phyloP scores from a whole-genome alignment of 2,329 filamentous ascomycete genomes.

The Sclerotinia trifoliorum region DNA sequence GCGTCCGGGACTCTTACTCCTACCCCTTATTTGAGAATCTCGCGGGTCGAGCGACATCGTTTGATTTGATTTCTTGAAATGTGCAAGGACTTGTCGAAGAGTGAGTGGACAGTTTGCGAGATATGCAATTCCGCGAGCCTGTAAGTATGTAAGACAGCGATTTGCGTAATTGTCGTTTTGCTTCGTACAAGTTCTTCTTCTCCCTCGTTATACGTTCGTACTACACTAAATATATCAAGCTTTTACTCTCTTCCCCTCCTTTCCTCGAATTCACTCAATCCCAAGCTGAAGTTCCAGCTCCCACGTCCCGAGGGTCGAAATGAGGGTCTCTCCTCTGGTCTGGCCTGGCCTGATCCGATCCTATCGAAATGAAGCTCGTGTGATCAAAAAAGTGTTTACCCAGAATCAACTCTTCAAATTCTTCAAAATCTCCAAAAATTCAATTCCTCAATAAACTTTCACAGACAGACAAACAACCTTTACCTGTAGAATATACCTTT shows the following conservation, averaged over 20 bases:
- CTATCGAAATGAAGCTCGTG: neutral
- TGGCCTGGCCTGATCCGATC: neutral
- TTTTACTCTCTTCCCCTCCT: neutral
- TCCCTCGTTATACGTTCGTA: neutral
- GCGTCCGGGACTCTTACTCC: conserved; percentile 37
- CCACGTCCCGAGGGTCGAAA: neutral
- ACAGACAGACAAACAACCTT: neutral
- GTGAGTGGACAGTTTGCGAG: neutral
- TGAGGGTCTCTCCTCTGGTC: neutral
- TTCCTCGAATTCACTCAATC: neutral
- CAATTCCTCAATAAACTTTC: too few relatives aligned
- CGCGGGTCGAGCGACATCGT: conserved; percentile 38
- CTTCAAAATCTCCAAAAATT: neutral
- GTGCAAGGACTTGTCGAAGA: neutral
- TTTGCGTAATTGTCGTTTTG: neutral
- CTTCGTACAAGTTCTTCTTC: neutral
- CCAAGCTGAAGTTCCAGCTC: neutral
- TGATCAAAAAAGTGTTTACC: neutral
- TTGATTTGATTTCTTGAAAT: neutral
- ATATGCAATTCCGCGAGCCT: neutral
- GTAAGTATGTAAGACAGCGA: neutral
- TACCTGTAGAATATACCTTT: neutral
- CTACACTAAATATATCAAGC: neutral
- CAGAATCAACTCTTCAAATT: neutral
- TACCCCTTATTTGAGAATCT: conserved; percentile 33